These are phyloP conservation scores for Suhomyces bribrorum DNA, from an alignment of 1,139 yeast genomes.

Conservation along the genomic window DNA sequence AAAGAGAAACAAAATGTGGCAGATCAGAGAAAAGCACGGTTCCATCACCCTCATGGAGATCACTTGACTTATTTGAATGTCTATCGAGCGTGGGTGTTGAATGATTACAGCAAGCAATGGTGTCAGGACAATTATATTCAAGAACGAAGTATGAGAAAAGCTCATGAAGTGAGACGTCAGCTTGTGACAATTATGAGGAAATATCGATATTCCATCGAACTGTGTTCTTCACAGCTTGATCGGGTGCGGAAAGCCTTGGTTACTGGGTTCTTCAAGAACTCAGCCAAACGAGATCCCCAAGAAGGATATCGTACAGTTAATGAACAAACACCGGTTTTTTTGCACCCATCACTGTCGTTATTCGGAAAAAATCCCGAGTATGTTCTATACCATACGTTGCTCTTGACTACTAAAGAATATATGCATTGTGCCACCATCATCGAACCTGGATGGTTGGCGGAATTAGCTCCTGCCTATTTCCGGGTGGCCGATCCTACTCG, in stretches of 20 bases:
- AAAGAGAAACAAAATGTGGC: constrained; percentile 73
- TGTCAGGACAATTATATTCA: constrained; percentile 82
- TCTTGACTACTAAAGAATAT: constrained; percentile 83
- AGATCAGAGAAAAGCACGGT: constrained; percentile 72
- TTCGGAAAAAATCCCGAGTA: constrained; percentile 75
- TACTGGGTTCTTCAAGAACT: constrained; percentile 83
- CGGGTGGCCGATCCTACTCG: constrained; percentile 52
- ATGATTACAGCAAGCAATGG: constrained; percentile 68
- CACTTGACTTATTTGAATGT: constrained; percentile 84
- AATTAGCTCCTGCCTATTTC: constrained; percentile 86
- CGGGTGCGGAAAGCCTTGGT: constrained; percentile 71
- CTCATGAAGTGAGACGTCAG: constrained; percentile 78
- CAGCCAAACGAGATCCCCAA: constrained; percentile 72
- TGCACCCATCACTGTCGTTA: constrained; percentile 88
- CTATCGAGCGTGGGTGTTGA: constrained; percentile 72
- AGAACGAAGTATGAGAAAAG: constrained; percentile 74
- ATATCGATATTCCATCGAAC: constrained; percentile 49
- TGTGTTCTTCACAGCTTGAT: constrained; percentile 67
- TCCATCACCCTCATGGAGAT: constrained; percentile 81
- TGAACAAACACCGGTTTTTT: constrained; percentile 74
- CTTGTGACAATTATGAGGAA: constrained; percentile 61
- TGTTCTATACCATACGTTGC: constrained; percentile 79
- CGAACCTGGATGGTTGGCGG: constrained; percentile 83
- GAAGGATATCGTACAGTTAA: constrained; percentile 75
- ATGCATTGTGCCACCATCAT: constrained; percentile 86